These are phyloP conservation scores for Singerocomus inundabilis DNA, from an alignment of 1,284 basidiomycete genomes.

Conservation along the genomic window DNA sequence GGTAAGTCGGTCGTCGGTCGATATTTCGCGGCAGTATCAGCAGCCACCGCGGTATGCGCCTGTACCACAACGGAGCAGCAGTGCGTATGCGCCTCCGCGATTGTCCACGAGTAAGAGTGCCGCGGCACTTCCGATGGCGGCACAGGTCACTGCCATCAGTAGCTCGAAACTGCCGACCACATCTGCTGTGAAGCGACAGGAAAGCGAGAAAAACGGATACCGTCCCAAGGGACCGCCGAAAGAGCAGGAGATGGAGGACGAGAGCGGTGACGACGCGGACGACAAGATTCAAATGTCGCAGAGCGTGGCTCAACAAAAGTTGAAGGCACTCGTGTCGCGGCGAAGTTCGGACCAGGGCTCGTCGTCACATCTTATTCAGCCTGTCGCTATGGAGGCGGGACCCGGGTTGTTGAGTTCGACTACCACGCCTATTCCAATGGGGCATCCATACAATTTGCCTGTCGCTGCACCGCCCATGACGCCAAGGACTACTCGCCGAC, in stretches of 20 bases:
- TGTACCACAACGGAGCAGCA: constrained; percentile 32
- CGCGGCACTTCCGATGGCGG: constrained; percentile 61
- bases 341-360: constrained; percentile 31
- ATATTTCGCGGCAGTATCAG: constrained; percentile 38
- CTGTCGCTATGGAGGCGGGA: constrained; percentile 13
- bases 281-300: constrained; percentile 54
- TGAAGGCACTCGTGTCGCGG: constrained; percentile 51
- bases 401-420: constrained; percentile 15
- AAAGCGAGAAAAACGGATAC: constrained; percentile 41
- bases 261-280: constrained; percentile 53
- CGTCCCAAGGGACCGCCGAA: constrained; percentile 63
- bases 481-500: constrained; percentile 79
- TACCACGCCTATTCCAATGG: constrained; percentile 56
- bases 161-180: constrained; percentile 26
- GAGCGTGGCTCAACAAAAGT: constrained; percentile 61
- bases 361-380: constrained; percentile 19
- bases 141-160: constrained; percentile 50
- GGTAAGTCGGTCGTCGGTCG: constrained; percentile 48
- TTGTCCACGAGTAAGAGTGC: constrained; percentile 63
- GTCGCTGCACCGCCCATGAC: constrained; percentile 70
- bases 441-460: constrained; percentile 74
- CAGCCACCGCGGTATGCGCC: constrained; percentile 9
- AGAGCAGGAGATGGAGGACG: constrained; percentile 69
- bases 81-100: constrained; percentile 29
- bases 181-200: constrained; percentile 15